These are phyloP conservation scores for Lophium mytilinum DNA, from an alignment of 495 filamentous ascomycete species.

Conservation along the genomic window DNA sequence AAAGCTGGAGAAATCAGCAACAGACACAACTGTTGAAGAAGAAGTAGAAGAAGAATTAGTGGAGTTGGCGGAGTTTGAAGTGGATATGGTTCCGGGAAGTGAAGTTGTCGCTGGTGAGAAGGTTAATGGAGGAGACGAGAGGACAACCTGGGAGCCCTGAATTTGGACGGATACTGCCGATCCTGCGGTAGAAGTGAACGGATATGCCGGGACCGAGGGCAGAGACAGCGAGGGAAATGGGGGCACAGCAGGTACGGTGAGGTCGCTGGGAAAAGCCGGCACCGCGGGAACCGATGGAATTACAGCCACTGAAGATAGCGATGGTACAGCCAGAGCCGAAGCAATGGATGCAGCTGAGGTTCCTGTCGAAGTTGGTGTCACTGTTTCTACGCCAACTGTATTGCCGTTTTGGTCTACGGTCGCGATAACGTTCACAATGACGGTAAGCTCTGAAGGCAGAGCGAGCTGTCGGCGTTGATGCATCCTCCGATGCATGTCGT, in stretches of 20 bases:
- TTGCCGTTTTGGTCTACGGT: slow-evolving; percentile 14
- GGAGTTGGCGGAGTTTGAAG: neutral
- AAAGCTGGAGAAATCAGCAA: neutral
- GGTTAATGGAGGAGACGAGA: neutral
- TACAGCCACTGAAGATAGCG: neutral
- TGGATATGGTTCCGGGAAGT: neutral
- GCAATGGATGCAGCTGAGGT: neutral
- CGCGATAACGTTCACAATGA: slow-evolving; percentile 9
- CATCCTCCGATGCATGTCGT: slow-evolving; percentile 4
- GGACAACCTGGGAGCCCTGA: neutral
- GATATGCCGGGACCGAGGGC: slow-evolving; percentile 11
- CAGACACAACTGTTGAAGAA: neutral
- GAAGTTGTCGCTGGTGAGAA: neutral
- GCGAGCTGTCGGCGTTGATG: slow-evolving; percentile 14
- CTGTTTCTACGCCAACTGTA: slow-evolving; percentile 5
- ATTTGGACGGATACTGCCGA: neutral
- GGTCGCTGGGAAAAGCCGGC: slow-evolving; percentile 19
- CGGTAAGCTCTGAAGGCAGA: slow-evolving; percentile 7
- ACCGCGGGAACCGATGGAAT: slow-evolving; percentile 15
- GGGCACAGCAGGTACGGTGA: slow-evolving; percentile 15
- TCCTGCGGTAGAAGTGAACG: slow-evolving; percentile 8
- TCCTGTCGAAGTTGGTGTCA: neutral
- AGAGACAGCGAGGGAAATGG: neutral
- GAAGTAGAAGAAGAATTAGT: neutral
- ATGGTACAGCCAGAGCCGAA: slow-evolving; percentile 7